These are phyloP conservation scores for Scopulariopsis brevicaulis DNA, from an alignment of 2,329 filamentous ascomycete genomes.

Conservation along the genomic window DNA sequence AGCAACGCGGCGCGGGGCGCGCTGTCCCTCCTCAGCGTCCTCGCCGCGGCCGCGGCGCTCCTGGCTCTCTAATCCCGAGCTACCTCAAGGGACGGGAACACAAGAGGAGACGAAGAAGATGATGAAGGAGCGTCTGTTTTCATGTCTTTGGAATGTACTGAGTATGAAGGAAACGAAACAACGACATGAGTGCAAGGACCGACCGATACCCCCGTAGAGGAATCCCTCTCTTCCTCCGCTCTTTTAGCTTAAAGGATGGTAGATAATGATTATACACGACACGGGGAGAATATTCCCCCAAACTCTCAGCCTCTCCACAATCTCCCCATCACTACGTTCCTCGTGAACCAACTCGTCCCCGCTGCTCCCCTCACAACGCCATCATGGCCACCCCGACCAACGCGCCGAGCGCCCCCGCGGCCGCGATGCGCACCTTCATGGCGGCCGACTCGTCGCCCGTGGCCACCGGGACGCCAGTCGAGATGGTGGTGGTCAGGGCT, in stretches of 20 bases:
- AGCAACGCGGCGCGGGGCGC: neutral
- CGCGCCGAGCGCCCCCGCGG: neutral
- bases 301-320: neutral
- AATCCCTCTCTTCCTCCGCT: neutral
- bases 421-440: neutral
- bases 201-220: neutral
- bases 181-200: neutral
- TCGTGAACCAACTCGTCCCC: neutral
- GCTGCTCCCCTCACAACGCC: neutral
- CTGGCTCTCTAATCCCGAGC: neutral
- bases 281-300: neutral
- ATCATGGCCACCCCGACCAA: neutral
- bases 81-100: neutral
- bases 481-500: constrained; percentile 23
- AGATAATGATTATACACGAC: neutral
- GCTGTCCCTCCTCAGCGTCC: neutral
- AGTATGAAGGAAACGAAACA: neutral
- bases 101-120: too few species aligned
- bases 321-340: neutral
- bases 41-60: neutral
- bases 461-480: constrained; percentile 6
- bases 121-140: neutral
- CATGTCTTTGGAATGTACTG: neutral
- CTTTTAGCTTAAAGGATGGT: neutral
- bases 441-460: neutral